Base-by-base conservation (phyloP, 2,329 filamentous ascomycete genomes). In the Ophiosphaerella narmari region DNA sequence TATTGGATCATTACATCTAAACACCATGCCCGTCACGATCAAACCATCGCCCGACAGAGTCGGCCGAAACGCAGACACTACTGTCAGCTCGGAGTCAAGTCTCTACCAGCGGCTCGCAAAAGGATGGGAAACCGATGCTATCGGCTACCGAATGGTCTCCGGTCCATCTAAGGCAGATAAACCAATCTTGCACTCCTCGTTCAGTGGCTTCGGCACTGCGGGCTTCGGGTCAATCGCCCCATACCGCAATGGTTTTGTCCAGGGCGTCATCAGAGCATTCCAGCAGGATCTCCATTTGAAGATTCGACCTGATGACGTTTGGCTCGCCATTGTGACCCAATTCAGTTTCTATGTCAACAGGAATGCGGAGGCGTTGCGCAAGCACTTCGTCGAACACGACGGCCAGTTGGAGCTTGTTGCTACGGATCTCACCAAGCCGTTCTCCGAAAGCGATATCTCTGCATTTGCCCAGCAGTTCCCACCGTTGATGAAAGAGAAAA, bases 401-500 rank as follows among this genome's bases (percentile, higher is more conserved):
- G 66, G 62, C 0, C 59, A 47, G 41, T 57, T 38, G 23, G 33
- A 50, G 21, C 43, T 62, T 18, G 13, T 35, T 2, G 26, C 26
- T 8, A 4, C 7, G 11, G 26, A 29, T 29, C 26, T 29, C 26
- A 29, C 26, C 7, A 29, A 29, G 6, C 26, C 26, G 7, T 39
- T 55, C 11, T 11, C 38, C 18, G 39, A 33, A 43, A 31, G 12
- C 9, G 41, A 46, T 8, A 55, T 75, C n/a, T 26, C 41, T 0
- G 51, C 39, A 3, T 39, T 79, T n/a, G 65, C 74, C 0, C 39
- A 50, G 11, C 31, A 60, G 5, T 77, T 82, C 71, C 69, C 70
- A 0, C 21, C 65, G 2, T 16, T 72, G 14, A 74, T 83, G 12
- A 51, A 74, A 26, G 45, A 75, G 24, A 75, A 77, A 29, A 58